These are phyloP conservation scores for Fusarium continuum DNA, from an alignment of 2,329 filamentous ascomycete species.

Conservation along the genomic window DNA sequence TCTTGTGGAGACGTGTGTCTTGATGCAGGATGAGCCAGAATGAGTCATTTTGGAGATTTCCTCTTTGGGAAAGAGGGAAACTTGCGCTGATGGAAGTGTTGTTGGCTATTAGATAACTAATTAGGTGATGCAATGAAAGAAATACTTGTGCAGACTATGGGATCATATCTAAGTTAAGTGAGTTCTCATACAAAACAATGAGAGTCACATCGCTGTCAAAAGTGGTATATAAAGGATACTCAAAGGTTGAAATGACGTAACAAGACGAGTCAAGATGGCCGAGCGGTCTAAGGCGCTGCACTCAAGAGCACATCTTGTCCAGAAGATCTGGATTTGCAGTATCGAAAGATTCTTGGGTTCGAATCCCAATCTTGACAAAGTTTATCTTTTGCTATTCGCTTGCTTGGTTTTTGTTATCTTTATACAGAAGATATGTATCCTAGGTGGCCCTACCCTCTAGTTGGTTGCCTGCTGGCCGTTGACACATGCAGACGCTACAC, in stretches of 20 bases:
- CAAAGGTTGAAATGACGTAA: no score
- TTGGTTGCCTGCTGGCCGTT: no score
- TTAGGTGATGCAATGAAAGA: no score
- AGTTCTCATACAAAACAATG: not conserved
- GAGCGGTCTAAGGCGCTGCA: not conserved
- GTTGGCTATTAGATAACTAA: not conserved
- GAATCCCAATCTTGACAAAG: not conserved
- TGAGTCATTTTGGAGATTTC: constrained; percentile 46
- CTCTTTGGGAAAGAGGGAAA: constrained; percentile 12
- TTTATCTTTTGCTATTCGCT: not conserved
- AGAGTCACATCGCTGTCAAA: no score
- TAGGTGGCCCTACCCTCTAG: no score
- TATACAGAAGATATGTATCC: no score
- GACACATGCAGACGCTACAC: no score
- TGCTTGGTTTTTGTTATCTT: not conserved
- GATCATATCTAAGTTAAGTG: no score
- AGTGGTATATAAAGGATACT: no score
- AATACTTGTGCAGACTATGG: no score
- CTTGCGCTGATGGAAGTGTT: not conserved
- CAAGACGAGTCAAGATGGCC: not conserved
- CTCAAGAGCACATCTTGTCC: not conserved
- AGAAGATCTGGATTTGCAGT: not conserved
- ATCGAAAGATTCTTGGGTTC: not conserved
- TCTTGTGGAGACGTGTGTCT: not conserved
- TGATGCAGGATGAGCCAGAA: constrained; percentile 45